Percentiles rank a stretch among this genome's conserved stretches.
These are phyloP conservation scores for Nitzschia palea DNA, from an alignment of 108 stramenopile genomes.

Conservation along the genomic window DNA sequence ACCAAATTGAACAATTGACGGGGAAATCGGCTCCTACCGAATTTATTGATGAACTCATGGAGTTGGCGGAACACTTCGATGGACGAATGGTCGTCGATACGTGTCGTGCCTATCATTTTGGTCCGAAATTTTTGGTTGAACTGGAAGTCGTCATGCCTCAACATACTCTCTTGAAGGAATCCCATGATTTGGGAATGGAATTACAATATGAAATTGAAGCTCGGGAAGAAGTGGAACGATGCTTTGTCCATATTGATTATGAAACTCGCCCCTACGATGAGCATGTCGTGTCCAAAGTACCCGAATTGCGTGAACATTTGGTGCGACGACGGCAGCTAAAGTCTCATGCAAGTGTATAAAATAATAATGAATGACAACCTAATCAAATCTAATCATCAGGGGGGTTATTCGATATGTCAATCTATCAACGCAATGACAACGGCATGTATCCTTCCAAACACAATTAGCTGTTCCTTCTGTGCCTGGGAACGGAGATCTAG, in stretches of 20 bases:
- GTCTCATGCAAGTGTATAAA: conserved; percentile 18
- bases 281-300: conserved; percentile 89
- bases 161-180: conserved; percentile 75
- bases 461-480: no score
- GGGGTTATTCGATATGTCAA: no score
- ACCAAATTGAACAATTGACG: conserved; percentile 92
- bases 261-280: conserved; percentile 89
- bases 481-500: no score
- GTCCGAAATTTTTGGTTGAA: conserved; percentile 93
- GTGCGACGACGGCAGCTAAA: conserved; percentile 21
- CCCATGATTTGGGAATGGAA: conserved; percentile 94
- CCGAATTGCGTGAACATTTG: conserved; percentile 72
- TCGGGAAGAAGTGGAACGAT: conserved; percentile 90
- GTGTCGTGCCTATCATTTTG: conserved; percentile 92
- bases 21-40: conserved; percentile 87
- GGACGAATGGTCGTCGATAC: conserved; percentile 81
- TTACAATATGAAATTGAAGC: conserved; percentile 94
- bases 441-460: no score
- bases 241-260: conserved; percentile 97
- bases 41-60: conserved; percentile 83
- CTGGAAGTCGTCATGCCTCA: conserved; percentile 90
- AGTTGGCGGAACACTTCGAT: conserved; percentile 81
- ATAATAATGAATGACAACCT: no score
- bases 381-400: no score
- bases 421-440: no score